Conservation (phyloP, 805 yeast species). For the Pichia scutulata region DNA sequence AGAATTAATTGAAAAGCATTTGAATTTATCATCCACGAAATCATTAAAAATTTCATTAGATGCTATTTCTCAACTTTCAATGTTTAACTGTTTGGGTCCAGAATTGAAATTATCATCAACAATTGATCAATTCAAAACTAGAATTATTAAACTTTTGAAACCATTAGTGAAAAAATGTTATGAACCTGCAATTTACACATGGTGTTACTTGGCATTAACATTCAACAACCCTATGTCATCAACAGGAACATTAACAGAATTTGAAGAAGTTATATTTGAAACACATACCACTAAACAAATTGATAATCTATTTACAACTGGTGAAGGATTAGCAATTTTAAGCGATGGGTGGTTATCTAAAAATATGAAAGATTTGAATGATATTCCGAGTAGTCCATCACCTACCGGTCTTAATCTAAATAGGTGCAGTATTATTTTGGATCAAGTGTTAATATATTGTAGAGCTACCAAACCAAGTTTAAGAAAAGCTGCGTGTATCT, state of each 20-base stretch:
- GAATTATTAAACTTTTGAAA: conserved; percentile 26
- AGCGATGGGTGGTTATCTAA: conserved; percentile 73
- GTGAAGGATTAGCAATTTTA: conserved; percentile 72
- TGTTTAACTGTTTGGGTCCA: conserved; percentile 42
- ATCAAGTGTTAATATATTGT: conserved; percentile 44
- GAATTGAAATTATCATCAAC: conserved; percentile 11
- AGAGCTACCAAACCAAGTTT: conserved; percentile 63
- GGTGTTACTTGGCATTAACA: conserved; percentile 47
- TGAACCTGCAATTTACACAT: conserved; percentile 50
- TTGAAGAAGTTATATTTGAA: conserved; percentile 43
- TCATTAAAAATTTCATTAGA: conserved; percentile 28
- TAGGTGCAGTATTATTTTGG: conserved; percentile 32
- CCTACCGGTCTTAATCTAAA: conserved; percentile 7
- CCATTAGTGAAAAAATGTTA: conserved; percentile 39
- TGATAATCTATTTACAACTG: conserved; percentile 71
- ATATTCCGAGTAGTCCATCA: conserved; percentile 52
- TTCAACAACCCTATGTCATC: background rate
- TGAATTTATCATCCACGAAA: conserved; percentile 16
- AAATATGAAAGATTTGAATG: conserved; percentile 43
- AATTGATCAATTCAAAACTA: conserved; percentile 16
- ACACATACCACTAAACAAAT: conserved; percentile 60
- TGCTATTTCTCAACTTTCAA: conserved; percentile 35
- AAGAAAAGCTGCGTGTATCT: conserved; percentile 71
- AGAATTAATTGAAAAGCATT: conserved; percentile 17
- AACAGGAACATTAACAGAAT: conserved; percentile 13